Percentiles rank a stretch among this genome's conserved stretches.
Conservation (phyloP, 2,329 filamentous ascomycete species). For the Lomentospora prolificans region DNA sequence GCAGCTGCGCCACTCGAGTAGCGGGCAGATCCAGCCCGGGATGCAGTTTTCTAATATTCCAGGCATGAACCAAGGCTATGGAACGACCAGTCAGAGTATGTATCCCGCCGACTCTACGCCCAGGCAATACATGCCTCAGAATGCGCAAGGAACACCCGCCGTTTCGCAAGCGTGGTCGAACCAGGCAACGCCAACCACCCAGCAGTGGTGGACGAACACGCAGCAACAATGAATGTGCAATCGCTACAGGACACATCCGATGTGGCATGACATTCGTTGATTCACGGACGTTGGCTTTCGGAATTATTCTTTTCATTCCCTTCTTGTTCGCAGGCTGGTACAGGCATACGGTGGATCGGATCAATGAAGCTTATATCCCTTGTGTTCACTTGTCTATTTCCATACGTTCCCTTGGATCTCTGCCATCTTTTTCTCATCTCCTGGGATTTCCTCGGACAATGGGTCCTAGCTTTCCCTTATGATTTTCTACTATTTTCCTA, state of each 20-base stretch:
- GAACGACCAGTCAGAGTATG: slow-evolving; percentile 41
- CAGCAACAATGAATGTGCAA: slow-evolving; percentile 26
- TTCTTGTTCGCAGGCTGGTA: slow-evolving; percentile 1
- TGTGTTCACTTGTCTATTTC: slow-evolving; percentile 4
- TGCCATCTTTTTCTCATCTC: not conserved
- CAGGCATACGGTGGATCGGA: not conserved
- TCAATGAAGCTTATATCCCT: slow-evolving; percentile 3
- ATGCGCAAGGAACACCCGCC: slow-evolving; percentile 38
- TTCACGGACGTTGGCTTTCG: not conserved
- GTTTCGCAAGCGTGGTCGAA: slow-evolving; percentile 45
- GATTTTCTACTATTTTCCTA: not conserved
- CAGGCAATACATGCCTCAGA: slow-evolving; percentile 58
- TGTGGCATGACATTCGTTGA: too few species aligned
- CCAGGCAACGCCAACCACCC: slow-evolving; percentile 49
- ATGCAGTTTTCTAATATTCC: slow-evolving; percentile 57
- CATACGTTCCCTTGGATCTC: not conserved
- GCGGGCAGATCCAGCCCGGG: slow-evolving; percentile 45
- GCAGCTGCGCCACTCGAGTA: slow-evolving; percentile 48
- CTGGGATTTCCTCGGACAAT: not conserved
- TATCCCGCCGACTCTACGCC: slow-evolving; percentile 54
- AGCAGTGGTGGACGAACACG: slow-evolving; percentile 46
- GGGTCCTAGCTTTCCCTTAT: not conserved
- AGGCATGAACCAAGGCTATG: slow-evolving; percentile 47
- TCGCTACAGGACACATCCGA: not conserved
- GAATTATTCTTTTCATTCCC: not conserved